Percentiles rank a stretch among this genome's conserved stretches.
Evolutionary conservation across 148 eudicot genomes (phyloP).

Genomic region (Hydrangea macrophylla): DNA sequence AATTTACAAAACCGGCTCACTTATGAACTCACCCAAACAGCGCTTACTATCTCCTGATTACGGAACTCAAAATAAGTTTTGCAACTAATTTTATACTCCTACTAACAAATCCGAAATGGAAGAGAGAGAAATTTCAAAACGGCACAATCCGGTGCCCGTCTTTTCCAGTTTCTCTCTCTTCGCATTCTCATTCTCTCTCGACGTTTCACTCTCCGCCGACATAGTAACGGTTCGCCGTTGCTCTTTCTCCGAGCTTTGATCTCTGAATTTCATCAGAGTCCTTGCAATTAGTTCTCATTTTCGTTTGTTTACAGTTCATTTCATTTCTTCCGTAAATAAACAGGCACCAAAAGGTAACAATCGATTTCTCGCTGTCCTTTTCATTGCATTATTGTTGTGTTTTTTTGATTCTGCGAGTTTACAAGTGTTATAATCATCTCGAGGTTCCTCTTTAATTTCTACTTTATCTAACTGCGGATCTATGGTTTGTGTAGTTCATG

Average conservation of each 20-base stretch:
- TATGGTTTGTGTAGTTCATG: too few species aligned
- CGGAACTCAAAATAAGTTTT: neutral
- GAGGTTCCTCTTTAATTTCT: neutral
- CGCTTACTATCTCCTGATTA: neutral
- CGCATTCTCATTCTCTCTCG: slow-evolving; percentile 27
- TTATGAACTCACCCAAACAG: neutral
- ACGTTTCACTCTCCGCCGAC: slow-evolving; percentile 36
- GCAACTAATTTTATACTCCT: neutral
- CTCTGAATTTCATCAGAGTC: neutral
- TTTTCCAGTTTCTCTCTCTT: slow-evolving; percentile 11
- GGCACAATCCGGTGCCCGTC: neutral
- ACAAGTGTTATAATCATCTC: neutral
- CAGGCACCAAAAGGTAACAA: slow-evolving; percentile 6
- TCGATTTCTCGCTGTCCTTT: slow-evolving; percentile 3
- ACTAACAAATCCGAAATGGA: slow-evolving; percentile 6
- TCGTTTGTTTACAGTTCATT: neutral
- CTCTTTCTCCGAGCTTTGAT: neutral
- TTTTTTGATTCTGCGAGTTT: neutral
- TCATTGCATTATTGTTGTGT: neutral
- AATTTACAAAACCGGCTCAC: too few species aligned
- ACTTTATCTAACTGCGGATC: too few species aligned
- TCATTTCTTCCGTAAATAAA: neutral
- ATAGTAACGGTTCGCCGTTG: slow-evolving; percentile 52
- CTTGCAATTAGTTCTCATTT: neutral
- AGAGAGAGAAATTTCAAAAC: slow-evolving; percentile 15